These are phyloP conservation scores for Fusarium sterilihyphosum DNA, from an alignment of 2,329 filamentous ascomycete genomes.

Conservation along the genomic window DNA sequence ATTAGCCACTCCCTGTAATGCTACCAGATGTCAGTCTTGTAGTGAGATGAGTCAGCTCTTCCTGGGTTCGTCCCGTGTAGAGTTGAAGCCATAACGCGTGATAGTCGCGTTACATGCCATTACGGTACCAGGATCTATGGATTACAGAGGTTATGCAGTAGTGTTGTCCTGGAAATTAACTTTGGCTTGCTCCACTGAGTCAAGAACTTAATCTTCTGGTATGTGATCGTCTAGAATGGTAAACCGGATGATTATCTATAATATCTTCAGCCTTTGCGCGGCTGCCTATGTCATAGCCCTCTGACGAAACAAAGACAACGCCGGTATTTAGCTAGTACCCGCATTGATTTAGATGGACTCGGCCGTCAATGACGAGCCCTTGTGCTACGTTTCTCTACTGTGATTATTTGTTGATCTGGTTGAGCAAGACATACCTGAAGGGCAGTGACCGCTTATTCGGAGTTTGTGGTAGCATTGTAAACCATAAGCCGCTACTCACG, in stretches of 20 bases:
- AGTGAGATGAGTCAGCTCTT: too few relatives aligned
- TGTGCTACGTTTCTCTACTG: too few relatives aligned
- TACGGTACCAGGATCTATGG: not conserved
- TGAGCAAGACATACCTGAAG: too few relatives aligned
- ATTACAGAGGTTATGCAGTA: fast-evolving
- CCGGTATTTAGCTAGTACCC: not conserved
- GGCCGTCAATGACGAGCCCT: fast-evolving
- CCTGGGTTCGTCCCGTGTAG: fast-evolving
- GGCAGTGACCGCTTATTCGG: too few relatives aligned
- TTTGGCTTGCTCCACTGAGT: fast-evolving
- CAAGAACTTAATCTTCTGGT: not conserved
- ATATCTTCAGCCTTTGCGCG: fast-evolving
- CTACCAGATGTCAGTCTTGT: fast-evolving
- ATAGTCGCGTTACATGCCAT: fast-evolving
- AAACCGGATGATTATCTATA: fast-evolving
- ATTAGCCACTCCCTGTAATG: not conserved
- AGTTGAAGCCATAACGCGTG: fast-evolving
- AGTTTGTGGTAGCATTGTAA: too few relatives aligned
- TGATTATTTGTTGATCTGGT: too few relatives aligned
- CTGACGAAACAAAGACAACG: not conserved
- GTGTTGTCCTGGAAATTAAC: not conserved
- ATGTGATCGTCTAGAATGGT: not conserved
- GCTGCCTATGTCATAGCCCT: not conserved
- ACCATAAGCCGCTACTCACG: fast-evolving
- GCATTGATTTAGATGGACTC: too few relatives aligned